Evolutionary conservation across 202 grass and related monocot species (phyloP).

Genomic region (Alloteropsis angusta): DNA sequence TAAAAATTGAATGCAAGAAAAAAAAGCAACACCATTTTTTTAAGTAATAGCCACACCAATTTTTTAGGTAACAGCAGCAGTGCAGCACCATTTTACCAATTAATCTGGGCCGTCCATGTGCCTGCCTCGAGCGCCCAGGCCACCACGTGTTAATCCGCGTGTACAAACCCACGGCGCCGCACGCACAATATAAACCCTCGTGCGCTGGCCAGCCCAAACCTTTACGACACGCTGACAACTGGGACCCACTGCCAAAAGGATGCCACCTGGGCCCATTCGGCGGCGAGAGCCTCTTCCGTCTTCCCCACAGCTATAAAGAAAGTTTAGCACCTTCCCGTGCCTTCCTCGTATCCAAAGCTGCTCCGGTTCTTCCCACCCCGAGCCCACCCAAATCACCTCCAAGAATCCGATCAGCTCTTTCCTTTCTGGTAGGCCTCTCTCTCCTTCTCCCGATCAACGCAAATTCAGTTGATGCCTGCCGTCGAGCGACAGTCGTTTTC

Average conservation of each 20-base stretch:
- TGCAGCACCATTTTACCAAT: not conserved
- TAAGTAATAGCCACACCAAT: too few species aligned
- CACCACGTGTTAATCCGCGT: not conserved
- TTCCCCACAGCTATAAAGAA: slow-evolving; percentile 14
- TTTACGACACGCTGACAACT: not conserved
- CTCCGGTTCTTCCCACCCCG: not conserved
- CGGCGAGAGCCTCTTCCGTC: not conserved
- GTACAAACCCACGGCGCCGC: slow-evolving; percentile 25
- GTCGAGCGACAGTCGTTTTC: not conserved
- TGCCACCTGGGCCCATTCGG: not conserved
- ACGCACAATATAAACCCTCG: not conserved
- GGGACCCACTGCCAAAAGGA: not conserved
- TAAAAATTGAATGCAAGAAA: too few species aligned
- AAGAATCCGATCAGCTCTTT: not conserved
- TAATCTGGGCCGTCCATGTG: not conserved
- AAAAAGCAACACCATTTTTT: too few species aligned
- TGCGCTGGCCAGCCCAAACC: too few species aligned
- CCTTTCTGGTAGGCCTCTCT: not conserved
- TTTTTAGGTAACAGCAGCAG: too few species aligned
- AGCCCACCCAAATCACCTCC: not conserved
- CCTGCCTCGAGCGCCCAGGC: not conserved
- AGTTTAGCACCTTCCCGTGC: slow-evolving; percentile 2
- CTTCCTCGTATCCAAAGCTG: slow-evolving; percentile 1
- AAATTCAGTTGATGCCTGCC: not conserved
- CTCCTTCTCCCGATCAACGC: not conserved